A percentile compares a stretch with the other conserved stretches of the same genome.
Evolutionary conservation across 352 stramenopile species (phyloP).

Genomic region (Phytophthora sp.): DNA sequence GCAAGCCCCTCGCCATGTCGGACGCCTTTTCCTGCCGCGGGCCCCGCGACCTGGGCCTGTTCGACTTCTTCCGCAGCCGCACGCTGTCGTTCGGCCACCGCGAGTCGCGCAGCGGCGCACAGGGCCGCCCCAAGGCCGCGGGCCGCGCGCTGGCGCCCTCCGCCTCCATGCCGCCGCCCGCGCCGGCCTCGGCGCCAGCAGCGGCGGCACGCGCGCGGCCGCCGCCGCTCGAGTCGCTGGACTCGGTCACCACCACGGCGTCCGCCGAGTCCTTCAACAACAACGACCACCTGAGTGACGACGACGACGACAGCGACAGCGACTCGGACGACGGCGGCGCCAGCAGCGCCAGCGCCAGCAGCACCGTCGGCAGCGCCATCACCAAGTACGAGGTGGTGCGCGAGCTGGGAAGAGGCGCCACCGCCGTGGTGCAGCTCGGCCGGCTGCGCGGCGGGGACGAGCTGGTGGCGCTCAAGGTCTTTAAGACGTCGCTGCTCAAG

Average conservation of each 20-base stretch:
- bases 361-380: slow-evolving; percentile 42
- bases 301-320: slow-evolving; percentile 42
- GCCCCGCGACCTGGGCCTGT: slow-evolving; percentile 53
- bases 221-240: slow-evolving; percentile 26
- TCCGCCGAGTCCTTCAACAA: slow-evolving; percentile 49
- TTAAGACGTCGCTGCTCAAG: slow-evolving; percentile 86
- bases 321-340: slow-evolving; percentile 39
- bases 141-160: slow-evolving; percentile 14
- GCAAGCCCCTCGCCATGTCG: slow-evolving; percentile 24
- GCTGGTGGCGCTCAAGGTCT: slow-evolving; percentile 84
- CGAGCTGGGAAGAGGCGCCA: slow-evolving; percentile 81
- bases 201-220: background rate
- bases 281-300: slow-evolving; percentile 48
- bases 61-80: slow-evolving; percentile 80
- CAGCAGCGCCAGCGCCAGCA: slow-evolving; percentile 11
- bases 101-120: slow-evolving; percentile 27
- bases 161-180: slow-evolving; percentile 33
- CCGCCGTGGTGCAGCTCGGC: slow-evolving; percentile 81
- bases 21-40: slow-evolving; percentile 35
- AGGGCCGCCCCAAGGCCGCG: slow-evolving; percentile 15
- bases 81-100: slow-evolving; percentile 49
- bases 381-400: slow-evolving; percentile 84
- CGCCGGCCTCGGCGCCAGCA: slow-evolving; percentile 3
- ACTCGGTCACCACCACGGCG: slow-evolving; percentile 44
- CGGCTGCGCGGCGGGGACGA: slow-evolving; percentile 57